Conservation (phyloP, 2,329 filamentous ascomycete genomes). For the Aureobasidium vineae region DNA sequence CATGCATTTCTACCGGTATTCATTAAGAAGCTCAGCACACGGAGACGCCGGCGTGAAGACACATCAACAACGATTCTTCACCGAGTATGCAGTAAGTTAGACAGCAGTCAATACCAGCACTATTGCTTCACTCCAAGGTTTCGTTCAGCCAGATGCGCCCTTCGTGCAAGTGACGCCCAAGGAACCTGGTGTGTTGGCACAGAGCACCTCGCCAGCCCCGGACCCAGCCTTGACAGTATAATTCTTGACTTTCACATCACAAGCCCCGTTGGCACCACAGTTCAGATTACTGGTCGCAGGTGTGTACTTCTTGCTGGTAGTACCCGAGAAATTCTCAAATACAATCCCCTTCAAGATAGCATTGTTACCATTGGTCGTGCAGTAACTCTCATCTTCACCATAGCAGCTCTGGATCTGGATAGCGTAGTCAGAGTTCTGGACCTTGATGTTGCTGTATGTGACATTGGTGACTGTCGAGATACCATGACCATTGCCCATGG, state of each 20-base stretch:
- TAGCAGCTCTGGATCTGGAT: slow-evolving; percentile 51
- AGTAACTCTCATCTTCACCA: slow-evolving; percentile 41
- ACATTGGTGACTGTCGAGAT: slow-evolving; percentile 45
- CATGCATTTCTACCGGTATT: too few species aligned
- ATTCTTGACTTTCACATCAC: neutral
- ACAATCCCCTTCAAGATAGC: slow-evolving; percentile 40
- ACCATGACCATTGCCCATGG: slow-evolving; percentile 41
- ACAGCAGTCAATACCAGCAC: too few species aligned
- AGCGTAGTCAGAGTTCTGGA: slow-evolving; percentile 45
- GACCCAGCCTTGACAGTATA: neutral
- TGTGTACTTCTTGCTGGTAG: slow-evolving; percentile 35
- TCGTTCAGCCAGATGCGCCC: neutral
- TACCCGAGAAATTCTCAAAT: slow-evolving; percentile 43
- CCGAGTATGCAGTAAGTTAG: too few species aligned
- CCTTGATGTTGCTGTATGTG: slow-evolving; percentile 43
- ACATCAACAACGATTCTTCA: too few species aligned
- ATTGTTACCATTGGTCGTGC: slow-evolving; percentile 39
- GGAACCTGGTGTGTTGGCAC: neutral
- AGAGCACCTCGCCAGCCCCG: neutral
- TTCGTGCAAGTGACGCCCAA: slow-evolving; percentile 29
- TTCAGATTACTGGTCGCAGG: neutral
- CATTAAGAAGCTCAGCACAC: too few species aligned
- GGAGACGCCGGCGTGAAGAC: too few species aligned
- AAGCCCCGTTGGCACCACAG: neutral
- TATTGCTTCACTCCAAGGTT: neutral